Conservation (phyloP, 2,329 filamentous ascomycete genomes). For the Ilyonectria destructans region DNA sequence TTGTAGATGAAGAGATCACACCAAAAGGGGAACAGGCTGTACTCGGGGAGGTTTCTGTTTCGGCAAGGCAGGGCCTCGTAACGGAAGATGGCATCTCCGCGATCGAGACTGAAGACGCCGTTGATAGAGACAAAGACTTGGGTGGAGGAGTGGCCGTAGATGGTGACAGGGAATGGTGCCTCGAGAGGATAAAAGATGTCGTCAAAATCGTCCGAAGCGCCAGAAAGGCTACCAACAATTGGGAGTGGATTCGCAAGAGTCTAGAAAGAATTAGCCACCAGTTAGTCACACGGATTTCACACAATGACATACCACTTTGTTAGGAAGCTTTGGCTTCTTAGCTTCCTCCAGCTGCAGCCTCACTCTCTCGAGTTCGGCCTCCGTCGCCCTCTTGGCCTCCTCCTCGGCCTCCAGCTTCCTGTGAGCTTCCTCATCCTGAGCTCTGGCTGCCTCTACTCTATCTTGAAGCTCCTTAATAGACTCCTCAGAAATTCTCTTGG, state of each 20-base stretch:
- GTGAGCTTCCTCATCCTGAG: constrained; percentile 2
- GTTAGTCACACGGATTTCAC: neutral
- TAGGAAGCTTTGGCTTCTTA: constrained; percentile 13
- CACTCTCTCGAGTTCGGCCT: constrained; percentile 6
- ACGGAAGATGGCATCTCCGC: neutral
- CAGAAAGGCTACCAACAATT: constrained; percentile 7
- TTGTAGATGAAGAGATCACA: constrained; percentile 27
- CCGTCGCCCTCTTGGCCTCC: constrained; percentile 5
- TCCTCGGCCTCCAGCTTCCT: constrained; percentile 1
- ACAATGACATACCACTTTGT: constrained; percentile 8
- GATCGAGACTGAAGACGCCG: constrained; percentile 9
- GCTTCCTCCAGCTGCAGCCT: constrained; percentile 15
- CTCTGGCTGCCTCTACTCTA: constrained; percentile 4
- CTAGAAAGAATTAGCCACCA: neutral
- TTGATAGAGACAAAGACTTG: constrained; percentile 14
- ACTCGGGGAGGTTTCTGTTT: neutral
- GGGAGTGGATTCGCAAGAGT: constrained; percentile 15
- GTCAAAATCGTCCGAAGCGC: constrained; percentile 12
- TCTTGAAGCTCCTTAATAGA: constrained; percentile 1
- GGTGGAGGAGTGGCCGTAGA: constrained; percentile 12
- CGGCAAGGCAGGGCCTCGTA: constrained; percentile 2
- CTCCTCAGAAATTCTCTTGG: constrained; percentile 12
- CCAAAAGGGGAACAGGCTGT: constrained; percentile 19
- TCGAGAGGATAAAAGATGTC: constrained; percentile 11
- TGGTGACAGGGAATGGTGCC: constrained; percentile 8